These are phyloP conservation scores for Boletus vermiculosoides DNA, from an alignment of 768 basidiomycete genomes.

Conservation along the genomic window DNA sequence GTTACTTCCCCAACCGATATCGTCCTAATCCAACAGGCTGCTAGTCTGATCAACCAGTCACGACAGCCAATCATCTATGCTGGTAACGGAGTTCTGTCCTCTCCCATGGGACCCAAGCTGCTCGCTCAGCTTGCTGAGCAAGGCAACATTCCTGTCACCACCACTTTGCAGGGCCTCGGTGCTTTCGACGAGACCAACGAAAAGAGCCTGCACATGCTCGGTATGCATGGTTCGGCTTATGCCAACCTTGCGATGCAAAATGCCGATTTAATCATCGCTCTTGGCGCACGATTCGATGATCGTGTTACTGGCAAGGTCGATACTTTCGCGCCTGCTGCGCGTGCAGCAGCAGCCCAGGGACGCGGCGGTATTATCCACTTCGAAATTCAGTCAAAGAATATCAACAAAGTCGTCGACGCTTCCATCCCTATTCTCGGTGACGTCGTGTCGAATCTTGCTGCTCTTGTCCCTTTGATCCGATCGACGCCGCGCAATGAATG, in stretches of 20 bases:
- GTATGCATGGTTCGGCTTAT: constrained; percentile 97
- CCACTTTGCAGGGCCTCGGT: constrained; percentile 94
- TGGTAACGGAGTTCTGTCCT: constrained; percentile 85
- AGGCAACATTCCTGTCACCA: constrained; percentile 96
- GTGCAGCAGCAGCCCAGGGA: constrained; percentile 79
- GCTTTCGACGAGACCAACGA: constrained; percentile 90
- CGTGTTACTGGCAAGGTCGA: constrained; percentile 92
- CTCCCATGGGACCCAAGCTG: constrained; percentile 76
- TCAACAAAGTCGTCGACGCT: constrained; percentile 98
- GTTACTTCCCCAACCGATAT: constrained; percentile 59
- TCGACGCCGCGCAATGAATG: constrained; percentile 66
- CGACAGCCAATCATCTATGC: constrained; percentile 91
- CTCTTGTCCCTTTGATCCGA: constrained; percentile 78
- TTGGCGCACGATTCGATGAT: constrained; percentile 96
- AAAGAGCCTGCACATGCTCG: constrained; percentile 92
- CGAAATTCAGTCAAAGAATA: constrained; percentile 97
- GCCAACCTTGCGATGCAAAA: constrained; percentile 98
- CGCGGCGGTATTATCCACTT: constrained; percentile 98
- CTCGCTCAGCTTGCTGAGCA: constrained; percentile 73
- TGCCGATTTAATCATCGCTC: constrained; percentile 96
- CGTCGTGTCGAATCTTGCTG: constrained; percentile 77
- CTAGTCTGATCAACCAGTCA: constrained; percentile 87
- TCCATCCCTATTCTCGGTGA: constrained; percentile 93
- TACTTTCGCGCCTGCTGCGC: constrained; percentile 88
- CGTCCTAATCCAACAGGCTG: constrained; percentile 75